phyloP scores from a whole-genome alignment of 106 monocot species.

The Acorus calamus region DNA sequence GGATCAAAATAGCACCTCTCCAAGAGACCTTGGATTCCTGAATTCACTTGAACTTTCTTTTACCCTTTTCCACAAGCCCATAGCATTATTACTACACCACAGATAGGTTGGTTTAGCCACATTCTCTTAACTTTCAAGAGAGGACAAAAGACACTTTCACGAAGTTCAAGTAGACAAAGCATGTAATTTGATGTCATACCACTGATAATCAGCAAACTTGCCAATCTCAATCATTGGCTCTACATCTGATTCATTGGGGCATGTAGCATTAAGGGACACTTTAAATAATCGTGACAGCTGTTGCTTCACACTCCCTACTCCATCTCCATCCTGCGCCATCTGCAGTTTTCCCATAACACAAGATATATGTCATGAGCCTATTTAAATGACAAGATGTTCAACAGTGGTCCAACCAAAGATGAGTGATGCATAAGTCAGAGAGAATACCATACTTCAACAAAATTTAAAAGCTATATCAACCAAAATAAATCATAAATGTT shows the following conservation, averaged over 20 bases:
- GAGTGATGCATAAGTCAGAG: too few species aligned
- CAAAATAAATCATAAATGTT: too few species aligned
- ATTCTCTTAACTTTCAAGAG: neutral
- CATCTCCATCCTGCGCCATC: constrained; percentile 10
- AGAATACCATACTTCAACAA: too few species aligned
- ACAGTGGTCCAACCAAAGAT: neutral
- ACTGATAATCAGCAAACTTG: constrained; percentile 88
- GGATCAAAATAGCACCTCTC: constrained; percentile 48
- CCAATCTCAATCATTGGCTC: constrained; percentile 54
- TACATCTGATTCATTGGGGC: constrained; percentile 36
- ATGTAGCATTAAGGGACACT: constrained; percentile 31
- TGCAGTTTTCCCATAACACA: neutral
- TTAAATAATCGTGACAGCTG: constrained; percentile 47
- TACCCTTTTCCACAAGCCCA: constrained; percentile 75
- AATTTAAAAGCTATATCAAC: too few species aligned
- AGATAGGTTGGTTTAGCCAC: constrained; percentile 1
- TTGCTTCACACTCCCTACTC: constrained; percentile 59
- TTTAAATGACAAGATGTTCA: neutral
- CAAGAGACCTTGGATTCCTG: constrained; percentile 71
- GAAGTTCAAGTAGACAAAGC: neutral
- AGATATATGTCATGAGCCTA: neutral
- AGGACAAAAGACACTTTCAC: neutral
- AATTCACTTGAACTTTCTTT: constrained; percentile 70
- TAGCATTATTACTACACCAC: constrained; percentile 83
- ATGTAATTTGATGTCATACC: constrained; percentile 26